A percentile compares a stretch with the other conserved stretches of the same genome.
Conservation (phyloP, 768 basidiomycete genomes). For the Tricholomella constricta region DNA sequence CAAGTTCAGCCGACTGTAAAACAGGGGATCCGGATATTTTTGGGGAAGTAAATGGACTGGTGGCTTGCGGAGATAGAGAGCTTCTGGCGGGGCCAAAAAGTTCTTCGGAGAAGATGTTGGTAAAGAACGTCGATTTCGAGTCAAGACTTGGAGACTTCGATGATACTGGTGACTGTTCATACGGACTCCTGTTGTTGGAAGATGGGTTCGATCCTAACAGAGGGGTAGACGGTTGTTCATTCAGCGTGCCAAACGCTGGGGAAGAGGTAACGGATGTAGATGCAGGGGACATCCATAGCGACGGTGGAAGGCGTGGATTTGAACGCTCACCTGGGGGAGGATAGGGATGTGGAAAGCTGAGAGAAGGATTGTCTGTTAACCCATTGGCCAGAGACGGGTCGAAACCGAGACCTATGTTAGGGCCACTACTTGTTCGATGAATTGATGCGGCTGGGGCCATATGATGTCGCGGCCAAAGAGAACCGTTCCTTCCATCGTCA, state of each 20-base stretch:
- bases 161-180: constrained; percentile 37
- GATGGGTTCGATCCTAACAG: constrained; percentile 31
- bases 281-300: constrained; percentile 83
- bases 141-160: constrained; percentile 49
- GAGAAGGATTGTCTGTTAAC: constrained; percentile 12
- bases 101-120: constrained; percentile 72
- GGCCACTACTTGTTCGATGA: constrained; percentile 15
- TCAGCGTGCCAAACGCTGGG: constrained; percentile 40
- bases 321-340: constrained; percentile 50
- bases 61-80: constrained; percentile 41
- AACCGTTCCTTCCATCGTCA: constrained; percentile 9
- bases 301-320: constrained; percentile 63
- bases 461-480: constrained; percentile 5
- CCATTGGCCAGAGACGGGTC: constrained; percentile 6
- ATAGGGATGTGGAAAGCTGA: constrained; percentile 24
- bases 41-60: constrained; percentile 66
- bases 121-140: constrained; percentile 63
- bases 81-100: constrained; percentile 48
- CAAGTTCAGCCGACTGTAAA: constrained; percentile 46
- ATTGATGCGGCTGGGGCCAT: constrained; percentile 7
- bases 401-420: constrained; percentile 7
- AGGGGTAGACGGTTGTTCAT: constrained; percentile 37
- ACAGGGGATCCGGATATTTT: constrained; percentile 70
- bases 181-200: constrained; percentile 37
- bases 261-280: constrained; percentile 49